Evolutionary conservation across 75 land plant genomes (phyloP).

Genomic region (Picea glauca): DNA sequence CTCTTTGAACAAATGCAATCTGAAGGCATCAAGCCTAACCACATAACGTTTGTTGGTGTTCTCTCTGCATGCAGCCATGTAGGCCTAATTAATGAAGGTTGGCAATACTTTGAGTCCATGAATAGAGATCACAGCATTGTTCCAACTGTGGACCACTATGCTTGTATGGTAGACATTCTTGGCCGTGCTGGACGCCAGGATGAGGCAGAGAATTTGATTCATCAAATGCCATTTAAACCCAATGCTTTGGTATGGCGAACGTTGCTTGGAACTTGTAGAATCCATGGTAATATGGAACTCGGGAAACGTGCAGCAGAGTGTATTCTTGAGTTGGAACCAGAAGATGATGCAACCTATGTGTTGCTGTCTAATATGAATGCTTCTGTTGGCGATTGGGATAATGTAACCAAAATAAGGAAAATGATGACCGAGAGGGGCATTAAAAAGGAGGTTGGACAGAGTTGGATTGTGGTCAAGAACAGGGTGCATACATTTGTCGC

Average conservation of each 20-base stretch:
- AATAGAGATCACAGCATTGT: conserved; percentile 22
- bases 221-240: conserved; percentile 31
- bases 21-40: conserved; percentile 1
- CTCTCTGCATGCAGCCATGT: conserved; percentile 55
- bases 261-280: conserved; percentile 47
- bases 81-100: conserved; percentile 37
- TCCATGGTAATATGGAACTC: conserved; percentile 39
- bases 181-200: conserved; percentile 39
- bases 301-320: conserved; percentile 33
- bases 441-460: conserved; percentile 38
- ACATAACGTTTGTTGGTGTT: conserved; percentile 19
- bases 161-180: conserved; percentile 46
- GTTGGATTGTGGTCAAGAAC: conserved; percentile 17
- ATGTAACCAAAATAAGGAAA: conserved; percentile 27
- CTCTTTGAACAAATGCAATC: conserved; percentile 40
- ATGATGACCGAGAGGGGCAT: conserved; percentile 29
- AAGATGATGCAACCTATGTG: conserved; percentile 38
- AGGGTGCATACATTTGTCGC: conserved; percentile 14
- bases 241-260: conserved; percentile 42
- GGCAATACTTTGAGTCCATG: conserved; percentile 37
- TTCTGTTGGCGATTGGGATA: conserved; percentile 33
- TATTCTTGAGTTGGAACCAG: conserved; percentile 34
- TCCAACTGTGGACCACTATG: conserved; percentile 41
- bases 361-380: conserved; percentile 43
- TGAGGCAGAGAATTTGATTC: conserved; percentile 35